A percentile compares a stretch with the other conserved stretches of the same genome.
phyloP scores from a whole-genome alignment of 2,329 filamentous ascomycete genomes.

The Juglanconis sp. region DNA sequence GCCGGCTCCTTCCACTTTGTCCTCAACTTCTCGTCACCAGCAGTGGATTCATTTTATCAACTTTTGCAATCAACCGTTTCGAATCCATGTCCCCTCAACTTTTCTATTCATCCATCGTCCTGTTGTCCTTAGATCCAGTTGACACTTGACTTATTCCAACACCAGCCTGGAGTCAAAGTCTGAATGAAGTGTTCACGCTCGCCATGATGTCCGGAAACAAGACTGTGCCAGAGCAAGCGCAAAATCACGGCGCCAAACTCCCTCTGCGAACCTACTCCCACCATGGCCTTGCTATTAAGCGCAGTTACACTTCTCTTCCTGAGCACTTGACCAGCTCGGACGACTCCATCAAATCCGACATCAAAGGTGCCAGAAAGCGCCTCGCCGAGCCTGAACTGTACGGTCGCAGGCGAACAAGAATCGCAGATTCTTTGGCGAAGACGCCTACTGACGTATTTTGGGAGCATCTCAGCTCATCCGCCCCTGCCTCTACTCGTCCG shows the following conservation, averaged over 20 bases:
- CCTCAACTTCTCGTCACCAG: no score
- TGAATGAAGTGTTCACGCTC: neutral
- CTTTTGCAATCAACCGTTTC: no score
- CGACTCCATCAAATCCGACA: neutral
- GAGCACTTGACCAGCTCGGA: neutral
- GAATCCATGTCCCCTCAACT: no score
- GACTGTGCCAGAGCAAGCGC: neutral
- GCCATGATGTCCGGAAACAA: neutral
- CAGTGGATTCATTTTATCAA: no score
- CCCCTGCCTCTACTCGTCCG: neutral
- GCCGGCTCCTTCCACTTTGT: no score
- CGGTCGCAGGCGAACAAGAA: neutral
- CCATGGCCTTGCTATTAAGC: conserved; percentile 7
- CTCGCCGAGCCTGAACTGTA: neutral
- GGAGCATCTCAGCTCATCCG: conserved; percentile 8
- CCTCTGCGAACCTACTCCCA: conserved; percentile 11
- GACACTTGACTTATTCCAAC: neutral
- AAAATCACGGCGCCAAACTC: neutral
- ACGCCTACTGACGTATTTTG: conserved; percentile 11
- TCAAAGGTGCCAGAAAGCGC: neutral
- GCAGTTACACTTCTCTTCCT: neutral
- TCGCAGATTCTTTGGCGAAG: neutral
- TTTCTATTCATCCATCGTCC: no score
- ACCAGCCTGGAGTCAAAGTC: neutral
- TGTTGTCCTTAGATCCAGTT: neutral